Percentiles rank a stretch among this genome's conserved stretches.
These are phyloP conservation scores for Fusarium sp. DNA, from an alignment of 2,329 filamentous ascomycete genomes.

Conservation along the genomic window DNA sequence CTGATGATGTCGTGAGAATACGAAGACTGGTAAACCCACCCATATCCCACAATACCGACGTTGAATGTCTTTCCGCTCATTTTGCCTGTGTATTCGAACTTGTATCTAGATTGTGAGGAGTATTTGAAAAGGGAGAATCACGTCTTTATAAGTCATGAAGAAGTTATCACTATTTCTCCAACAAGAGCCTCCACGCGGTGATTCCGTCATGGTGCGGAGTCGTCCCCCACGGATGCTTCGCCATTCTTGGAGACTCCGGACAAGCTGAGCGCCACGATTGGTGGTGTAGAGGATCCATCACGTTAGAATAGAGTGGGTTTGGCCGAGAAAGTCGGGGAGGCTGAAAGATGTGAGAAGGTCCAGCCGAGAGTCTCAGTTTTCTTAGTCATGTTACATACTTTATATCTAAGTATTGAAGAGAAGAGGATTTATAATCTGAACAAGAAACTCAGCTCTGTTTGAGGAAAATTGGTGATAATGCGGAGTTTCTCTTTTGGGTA, in stretches of 20 bases:
- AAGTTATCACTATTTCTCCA: slow-evolving; percentile 4
- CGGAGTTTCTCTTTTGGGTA: slow-evolving; percentile 18
- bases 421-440: neutral
- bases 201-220: slow-evolving; percentile 42
- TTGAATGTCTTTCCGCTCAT: slow-evolving; percentile 58
- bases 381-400: slow-evolving; percentile 15
- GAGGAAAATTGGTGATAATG: neutral
- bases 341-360: slow-evolving; percentile 37
- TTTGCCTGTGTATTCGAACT: neutral
- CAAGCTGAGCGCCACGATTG: slow-evolving; percentile 30
- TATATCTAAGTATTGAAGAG: neutral
- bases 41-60: slow-evolving; percentile 63
- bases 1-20: slow-evolving; percentile 18
- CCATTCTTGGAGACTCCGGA: slow-evolving; percentile 17
- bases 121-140: neutral
- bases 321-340: slow-evolving; percentile 37
- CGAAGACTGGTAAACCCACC: slow-evolving; percentile 50
- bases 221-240: slow-evolving; percentile 37
- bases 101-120: neutral
- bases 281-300: slow-evolving; percentile 9
- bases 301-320: slow-evolving; percentile 32
- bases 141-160: slow-evolving; percentile 9
- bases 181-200: slow-evolving; percentile 22
- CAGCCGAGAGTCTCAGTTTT: slow-evolving; percentile 25
- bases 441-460: neutral